Conservation (phyloP, 129 eudicot genomes). For the Helianthus tuberosus region DNA sequence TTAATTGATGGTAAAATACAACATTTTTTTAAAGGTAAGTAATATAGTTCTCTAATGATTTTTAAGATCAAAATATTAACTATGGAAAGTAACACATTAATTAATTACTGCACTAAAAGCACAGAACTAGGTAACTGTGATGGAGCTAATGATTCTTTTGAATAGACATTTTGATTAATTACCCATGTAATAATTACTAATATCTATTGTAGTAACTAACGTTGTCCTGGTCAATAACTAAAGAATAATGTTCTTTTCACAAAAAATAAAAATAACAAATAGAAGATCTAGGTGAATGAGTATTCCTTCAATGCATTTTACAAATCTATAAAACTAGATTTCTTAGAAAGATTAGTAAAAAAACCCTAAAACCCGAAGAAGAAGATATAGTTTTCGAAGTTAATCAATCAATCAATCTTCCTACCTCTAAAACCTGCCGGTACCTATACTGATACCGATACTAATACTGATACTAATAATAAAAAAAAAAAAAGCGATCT, state of each 20-base stretch:
- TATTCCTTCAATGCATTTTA: background rate
- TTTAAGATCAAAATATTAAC: background rate
- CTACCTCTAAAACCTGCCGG: background rate
- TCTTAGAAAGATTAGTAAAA: background rate
- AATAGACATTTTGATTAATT: slow-evolving; percentile 16
- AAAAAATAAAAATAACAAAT: background rate
- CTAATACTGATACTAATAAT: background rate
- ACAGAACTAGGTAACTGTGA: slow-evolving; percentile 28
- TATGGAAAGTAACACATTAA: slow-evolving; percentile 18
- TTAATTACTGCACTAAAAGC: background rate
- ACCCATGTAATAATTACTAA: slow-evolving; percentile 15
- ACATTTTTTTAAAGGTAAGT: no score
- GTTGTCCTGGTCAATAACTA: slow-evolving; percentile 39
- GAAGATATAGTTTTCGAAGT: background rate
- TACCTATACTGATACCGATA: no score
- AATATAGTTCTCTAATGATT: background rate
- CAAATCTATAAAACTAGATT: background rate
- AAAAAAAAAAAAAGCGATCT: background rate
- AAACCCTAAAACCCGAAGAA: slow-evolving; percentile 22
- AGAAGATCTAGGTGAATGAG: slow-evolving; percentile 17
- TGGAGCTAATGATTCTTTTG: slow-evolving; percentile 32
- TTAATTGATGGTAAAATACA: slow-evolving; percentile 6
- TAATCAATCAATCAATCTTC: slow-evolving; percentile 5
- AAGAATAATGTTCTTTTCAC: slow-evolving; percentile 1
- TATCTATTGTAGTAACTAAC: slow-evolving; percentile 17